These are phyloP conservation scores for Flaveria brownii DNA, from an alignment of 129 eudicot species.

Conservation along the genomic window DNA sequence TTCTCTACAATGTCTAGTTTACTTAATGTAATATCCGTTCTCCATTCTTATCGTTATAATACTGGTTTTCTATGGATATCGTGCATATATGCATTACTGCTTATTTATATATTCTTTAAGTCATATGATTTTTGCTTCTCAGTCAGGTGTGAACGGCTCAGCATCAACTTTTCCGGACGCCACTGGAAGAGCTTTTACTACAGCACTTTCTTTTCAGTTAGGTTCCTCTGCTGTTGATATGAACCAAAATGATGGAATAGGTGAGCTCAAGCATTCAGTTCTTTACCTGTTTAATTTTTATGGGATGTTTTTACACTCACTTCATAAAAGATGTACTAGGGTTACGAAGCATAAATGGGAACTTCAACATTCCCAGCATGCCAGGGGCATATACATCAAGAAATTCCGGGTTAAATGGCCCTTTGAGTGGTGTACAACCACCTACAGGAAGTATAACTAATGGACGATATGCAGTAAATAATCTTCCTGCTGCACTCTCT, in stretches of 20 bases:
- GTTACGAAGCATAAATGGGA: constrained; percentile 60
- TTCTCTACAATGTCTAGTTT: constrained; percentile 55
- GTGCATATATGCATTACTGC: background rate
- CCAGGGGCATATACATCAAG: constrained; percentile 67
- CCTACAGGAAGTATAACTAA: constrained; percentile 68
- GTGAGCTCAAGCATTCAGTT: constrained; percentile 21
- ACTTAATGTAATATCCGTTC: constrained; percentile 49
- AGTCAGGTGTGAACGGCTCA: constrained; percentile 74
- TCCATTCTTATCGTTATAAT: background rate
- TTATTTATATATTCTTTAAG: constrained; percentile 14
- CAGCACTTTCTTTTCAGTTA: constrained; percentile 68
- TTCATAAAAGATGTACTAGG: constrained; percentile 52
- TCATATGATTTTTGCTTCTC: constrained; percentile 34
- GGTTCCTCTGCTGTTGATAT: constrained; percentile 62
- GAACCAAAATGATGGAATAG: constrained; percentile 53
- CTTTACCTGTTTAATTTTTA: constrained; percentile 1
- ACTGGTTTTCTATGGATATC: constrained; percentile 1
- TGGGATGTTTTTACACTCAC: constrained; percentile 21
- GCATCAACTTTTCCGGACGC: constrained; percentile 60
- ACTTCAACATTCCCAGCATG: constrained; percentile 64
- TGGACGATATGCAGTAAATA: constrained; percentile 72
- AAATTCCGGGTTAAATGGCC: constrained; percentile 59
- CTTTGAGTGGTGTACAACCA: constrained; percentile 66
- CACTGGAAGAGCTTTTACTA: constrained; percentile 63
- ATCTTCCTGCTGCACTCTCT: constrained; percentile 68